Conservation (phyloP, 2,329 filamentous ascomycete genomes). For the Ascochyta lentis region DNA sequence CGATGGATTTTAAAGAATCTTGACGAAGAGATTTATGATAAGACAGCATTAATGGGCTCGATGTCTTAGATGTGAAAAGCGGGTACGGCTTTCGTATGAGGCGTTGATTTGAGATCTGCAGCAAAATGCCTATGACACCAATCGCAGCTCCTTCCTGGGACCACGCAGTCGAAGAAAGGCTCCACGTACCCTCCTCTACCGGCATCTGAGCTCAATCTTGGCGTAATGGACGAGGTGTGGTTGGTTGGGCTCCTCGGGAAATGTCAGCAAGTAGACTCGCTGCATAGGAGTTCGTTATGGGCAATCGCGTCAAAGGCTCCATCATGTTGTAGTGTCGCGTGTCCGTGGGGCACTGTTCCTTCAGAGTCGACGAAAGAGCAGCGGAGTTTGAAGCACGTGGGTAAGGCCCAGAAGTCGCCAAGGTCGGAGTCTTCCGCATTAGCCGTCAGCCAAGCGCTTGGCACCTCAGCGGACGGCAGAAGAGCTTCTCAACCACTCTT, state of each 20-base stretch:
- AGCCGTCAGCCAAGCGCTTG: slow-evolving; percentile 12
- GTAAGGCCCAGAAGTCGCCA: neutral
- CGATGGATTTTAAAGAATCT: neutral
- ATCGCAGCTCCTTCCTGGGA: neutral
- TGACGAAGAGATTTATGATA: neutral
- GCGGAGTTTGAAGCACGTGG: slow-evolving; percentile 8
- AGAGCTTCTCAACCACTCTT: neutral
- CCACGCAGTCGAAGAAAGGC: neutral
- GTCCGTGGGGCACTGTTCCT: neutral
- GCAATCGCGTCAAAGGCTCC: neutral
- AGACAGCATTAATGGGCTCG: too few species aligned
- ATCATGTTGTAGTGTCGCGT: slow-evolving; percentile 2
- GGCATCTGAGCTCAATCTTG: neutral
- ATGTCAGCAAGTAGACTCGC: neutral
- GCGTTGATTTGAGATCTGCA: neutral
- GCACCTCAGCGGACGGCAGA: slow-evolving; percentile 1
- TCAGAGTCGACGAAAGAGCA: slow-evolving; percentile 3
- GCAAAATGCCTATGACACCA: neutral
- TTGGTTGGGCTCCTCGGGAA: neutral
- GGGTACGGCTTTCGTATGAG: neutral
- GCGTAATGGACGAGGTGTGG: neutral
- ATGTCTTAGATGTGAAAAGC: neutral
- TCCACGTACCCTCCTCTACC: neutral
- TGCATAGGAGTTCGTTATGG: neutral
- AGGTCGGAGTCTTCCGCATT: slow-evolving; percentile 5